Base-by-base conservation (phyloP, 306 rosid genomes). In the Vigna mungo region DNA sequence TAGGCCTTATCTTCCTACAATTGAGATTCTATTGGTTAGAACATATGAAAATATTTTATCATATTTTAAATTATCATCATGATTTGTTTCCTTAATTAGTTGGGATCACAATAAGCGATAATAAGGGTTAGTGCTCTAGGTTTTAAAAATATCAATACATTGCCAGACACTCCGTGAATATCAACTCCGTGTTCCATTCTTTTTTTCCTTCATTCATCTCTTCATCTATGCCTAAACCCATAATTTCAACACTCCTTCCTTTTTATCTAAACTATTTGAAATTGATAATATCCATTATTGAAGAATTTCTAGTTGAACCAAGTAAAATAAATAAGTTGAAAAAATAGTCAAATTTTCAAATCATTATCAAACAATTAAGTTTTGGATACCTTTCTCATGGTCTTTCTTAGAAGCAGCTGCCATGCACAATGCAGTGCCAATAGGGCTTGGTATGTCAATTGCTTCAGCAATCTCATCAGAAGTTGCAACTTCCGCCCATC, bases 381-480 rank as follows among this genome's bases (percentile, higher is more conserved):
- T 69, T 78, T 37, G 68, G 20, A 71, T 90, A 95, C 99, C 99
- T 82, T 75, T 86, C 86, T 95, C 97, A 84, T 91, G 99, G 83
- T 90, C 97, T 79, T 92, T 95, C 89, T 95, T 95, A 54, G 96
- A 84, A 72, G 94, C 93, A 84, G 99, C 97, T 16, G 99, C 99
- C 97, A 95, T 90, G 83, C 99, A 95, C 81, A 95, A 83, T 13
- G 99, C 96, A 73, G 97, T 92, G 83, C 99, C 99, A 81, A 89
- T 80, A 67, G 97, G 88, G 75, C 91, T 85, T 66, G 85, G 86
- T 65, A 91, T 87, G 79, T 95, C 97, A 89, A 95, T 89, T 70
- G 97, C 91, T 80, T 88, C 92, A 16, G 87, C 89, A 81, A 95
- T 91, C 82, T 90, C 99, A 80, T 92, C 88, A n/a, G 81, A 27